Conservation (phyloP, 305 asterid genomes). For the Striga hermonthica region DNA sequence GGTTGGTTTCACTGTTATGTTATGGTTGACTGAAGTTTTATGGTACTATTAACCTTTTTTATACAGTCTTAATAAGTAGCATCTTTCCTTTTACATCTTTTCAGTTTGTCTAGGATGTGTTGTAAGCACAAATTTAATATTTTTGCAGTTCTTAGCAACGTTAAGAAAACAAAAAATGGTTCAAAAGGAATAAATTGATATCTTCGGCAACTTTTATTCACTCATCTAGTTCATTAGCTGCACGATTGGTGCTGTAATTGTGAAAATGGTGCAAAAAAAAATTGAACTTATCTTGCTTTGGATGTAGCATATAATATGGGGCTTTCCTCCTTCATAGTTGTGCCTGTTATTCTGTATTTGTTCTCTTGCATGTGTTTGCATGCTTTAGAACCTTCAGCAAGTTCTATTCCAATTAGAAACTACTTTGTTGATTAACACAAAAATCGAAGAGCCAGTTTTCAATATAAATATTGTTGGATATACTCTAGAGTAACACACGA, state of each 20-base stretch:
- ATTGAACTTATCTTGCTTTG: background rate
- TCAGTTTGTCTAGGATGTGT: slow-evolving; percentile 29
- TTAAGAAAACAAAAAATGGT: slow-evolving; percentile 5
- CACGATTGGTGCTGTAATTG: background rate
- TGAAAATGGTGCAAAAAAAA: background rate
- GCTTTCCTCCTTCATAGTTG: background rate
- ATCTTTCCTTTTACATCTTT: slow-evolving; percentile 31
- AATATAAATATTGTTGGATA: too few relatives aligned
- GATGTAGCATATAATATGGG: slow-evolving; percentile 1
- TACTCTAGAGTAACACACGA: too few relatives aligned
- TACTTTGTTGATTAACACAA: too few relatives aligned
- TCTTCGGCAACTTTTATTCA: background rate
- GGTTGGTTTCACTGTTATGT: slow-evolving; percentile 35
- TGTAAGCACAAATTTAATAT: slow-evolving; percentile 14
- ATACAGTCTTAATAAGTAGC: slow-evolving; percentile 34
- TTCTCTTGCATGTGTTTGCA: too few relatives aligned
- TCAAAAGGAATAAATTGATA: background rate
- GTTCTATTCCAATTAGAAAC: too few relatives aligned
- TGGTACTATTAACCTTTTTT: slow-evolving; percentile 28
- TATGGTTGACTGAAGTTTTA: too few relatives aligned
- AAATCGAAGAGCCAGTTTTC: too few relatives aligned
- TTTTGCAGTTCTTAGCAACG: background rate
- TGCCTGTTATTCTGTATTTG: background rate
- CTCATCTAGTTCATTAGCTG: background rate
- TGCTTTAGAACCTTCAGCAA: too few relatives aligned